Evolutionary conservation across 2,329 filamentous ascomycete species (phyloP), one percentile per base, ranked within the genome.

Genomic region (Fusarium equiseti): DNA sequence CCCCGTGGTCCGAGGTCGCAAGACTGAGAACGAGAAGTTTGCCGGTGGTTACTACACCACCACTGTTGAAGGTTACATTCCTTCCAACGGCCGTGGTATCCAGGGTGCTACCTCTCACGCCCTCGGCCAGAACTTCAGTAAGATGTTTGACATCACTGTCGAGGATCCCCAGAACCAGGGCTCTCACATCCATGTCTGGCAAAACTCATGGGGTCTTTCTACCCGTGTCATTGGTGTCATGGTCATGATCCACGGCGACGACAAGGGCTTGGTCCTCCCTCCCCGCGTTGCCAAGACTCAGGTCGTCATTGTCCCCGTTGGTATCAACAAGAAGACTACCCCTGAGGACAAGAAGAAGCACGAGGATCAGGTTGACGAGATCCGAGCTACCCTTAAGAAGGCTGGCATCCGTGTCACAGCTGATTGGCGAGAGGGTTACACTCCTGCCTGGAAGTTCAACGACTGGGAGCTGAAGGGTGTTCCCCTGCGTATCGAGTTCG

Each of bases 1-100:
- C 44, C 96, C 96, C 35, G 95, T 99, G 15, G 93, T 99, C 68
- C 93, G 95, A 77, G 96, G 96, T 45, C 87, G 87, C 77, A 99
- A 99, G 89, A 99, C 97, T 0, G 94, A 97, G 79, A 97, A 97
- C 78, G 96, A 99, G 84, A 97, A 97, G 84, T 99, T 99, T 76
- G 95, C 96, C 11, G 96, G 96, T 79, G 95, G 95, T 73, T 91
- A 95, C 83, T 99, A 97, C 85, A 98, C 96, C 50, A 97, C 95
- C 63, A 99, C 96, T 2, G 92, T 97, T 50, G 96, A 99, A 83
- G 96, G 94, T 35, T 99, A 97, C 81, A 98, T 99, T 73, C 95
- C 96, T 38, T 90, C 94, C 68, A 98, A 97, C 71, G 96, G 96
- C 26, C 92, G 96, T 79, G 96, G 96, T 80, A 98, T 99, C 66